Conservation (phyloP, 2,329 filamentous ascomycete species). For the Epichloe scottii region DNA sequence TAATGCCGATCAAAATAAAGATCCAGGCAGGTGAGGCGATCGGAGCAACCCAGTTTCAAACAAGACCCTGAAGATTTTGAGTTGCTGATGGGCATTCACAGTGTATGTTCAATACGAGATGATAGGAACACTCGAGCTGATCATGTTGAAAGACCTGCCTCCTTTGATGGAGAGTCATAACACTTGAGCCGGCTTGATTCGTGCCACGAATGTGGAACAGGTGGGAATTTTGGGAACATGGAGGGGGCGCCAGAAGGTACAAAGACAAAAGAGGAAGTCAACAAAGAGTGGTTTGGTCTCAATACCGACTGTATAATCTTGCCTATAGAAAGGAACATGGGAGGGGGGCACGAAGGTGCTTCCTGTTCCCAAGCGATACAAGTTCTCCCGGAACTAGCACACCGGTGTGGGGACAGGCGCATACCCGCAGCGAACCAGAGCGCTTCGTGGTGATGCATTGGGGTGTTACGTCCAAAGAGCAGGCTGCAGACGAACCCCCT, state of each 20-base stretch:
- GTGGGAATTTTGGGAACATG: not conserved
- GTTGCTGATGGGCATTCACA: too few relatives aligned
- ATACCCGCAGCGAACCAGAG: not conserved
- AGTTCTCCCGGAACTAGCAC: not conserved
- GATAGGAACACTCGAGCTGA: too few relatives aligned
- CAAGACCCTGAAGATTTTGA: too few relatives aligned
- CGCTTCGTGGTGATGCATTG: not conserved
- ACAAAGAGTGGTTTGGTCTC: not conserved
- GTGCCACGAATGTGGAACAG: not conserved
- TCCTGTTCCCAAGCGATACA: too few relatives aligned
- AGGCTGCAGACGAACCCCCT: not conserved
- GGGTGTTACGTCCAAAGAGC: not conserved
- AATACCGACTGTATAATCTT: not conserved
- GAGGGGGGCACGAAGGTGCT: not conserved
- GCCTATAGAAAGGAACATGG: not conserved
- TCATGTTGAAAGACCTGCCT: not conserved
- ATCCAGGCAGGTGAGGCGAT: not conserved
- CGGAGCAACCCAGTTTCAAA: too few relatives aligned
- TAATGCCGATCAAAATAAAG: not conserved
- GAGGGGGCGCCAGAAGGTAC: not conserved
- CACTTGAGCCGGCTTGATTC: not conserved
- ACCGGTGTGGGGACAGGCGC: constrained; percentile 6
- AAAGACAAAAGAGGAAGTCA: not conserved
- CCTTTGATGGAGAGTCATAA: too few relatives aligned
- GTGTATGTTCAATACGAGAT: too few relatives aligned